Conservation (phyloP, 2,329 filamentous ascomycete genomes). For the Curvularia verruculosa region DNA sequence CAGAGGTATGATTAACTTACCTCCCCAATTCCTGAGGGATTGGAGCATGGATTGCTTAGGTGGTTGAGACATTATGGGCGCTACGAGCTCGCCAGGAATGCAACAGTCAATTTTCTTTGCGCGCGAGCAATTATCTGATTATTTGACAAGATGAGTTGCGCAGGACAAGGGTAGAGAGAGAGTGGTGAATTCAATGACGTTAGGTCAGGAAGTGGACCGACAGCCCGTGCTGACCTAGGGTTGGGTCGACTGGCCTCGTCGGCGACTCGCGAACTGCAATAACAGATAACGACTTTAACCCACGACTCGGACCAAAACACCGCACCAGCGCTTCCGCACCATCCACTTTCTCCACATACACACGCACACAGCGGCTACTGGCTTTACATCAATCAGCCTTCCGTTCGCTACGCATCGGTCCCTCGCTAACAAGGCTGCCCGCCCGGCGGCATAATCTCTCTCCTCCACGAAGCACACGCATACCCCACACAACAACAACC, state of each 20-base stretch:
- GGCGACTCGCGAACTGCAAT: slow-evolving; percentile 21
- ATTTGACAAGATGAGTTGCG: background rate
- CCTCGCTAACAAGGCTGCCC: slow-evolving; percentile 13
- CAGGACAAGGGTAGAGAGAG: slow-evolving; percentile 10
- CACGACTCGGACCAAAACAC: slow-evolving; percentile 4
- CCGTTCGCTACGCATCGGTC: slow-evolving; percentile 14
- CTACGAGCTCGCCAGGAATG: background rate
- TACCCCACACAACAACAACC: slow-evolving; percentile 6
- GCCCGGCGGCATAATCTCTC: slow-evolving; percentile 13
- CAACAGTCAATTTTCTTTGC: background rate
- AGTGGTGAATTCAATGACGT: slow-evolving; percentile 34
- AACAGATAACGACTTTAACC: slow-evolving; percentile 24
- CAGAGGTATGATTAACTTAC: slow-evolving; percentile 46
- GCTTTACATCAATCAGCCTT: background rate
- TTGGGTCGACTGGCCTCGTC: slow-evolving; percentile 39
- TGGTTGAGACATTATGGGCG: slow-evolving; percentile 48
- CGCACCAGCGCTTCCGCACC: slow-evolving; percentile 2
- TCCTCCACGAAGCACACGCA: slow-evolving; percentile 5
- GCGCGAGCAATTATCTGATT: background rate
- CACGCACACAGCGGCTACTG: background rate
- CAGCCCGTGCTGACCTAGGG: slow-evolving; percentile 31
- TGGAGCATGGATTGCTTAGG: slow-evolving; percentile 50
- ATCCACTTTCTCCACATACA: background rate
- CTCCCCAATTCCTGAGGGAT: slow-evolving; percentile 59
- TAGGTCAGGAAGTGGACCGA: slow-evolving; percentile 21